Evolutionary conservation across 108 stramenopile species (phyloP).

Genomic region (Fragilariopsis cylindrus): DNA sequence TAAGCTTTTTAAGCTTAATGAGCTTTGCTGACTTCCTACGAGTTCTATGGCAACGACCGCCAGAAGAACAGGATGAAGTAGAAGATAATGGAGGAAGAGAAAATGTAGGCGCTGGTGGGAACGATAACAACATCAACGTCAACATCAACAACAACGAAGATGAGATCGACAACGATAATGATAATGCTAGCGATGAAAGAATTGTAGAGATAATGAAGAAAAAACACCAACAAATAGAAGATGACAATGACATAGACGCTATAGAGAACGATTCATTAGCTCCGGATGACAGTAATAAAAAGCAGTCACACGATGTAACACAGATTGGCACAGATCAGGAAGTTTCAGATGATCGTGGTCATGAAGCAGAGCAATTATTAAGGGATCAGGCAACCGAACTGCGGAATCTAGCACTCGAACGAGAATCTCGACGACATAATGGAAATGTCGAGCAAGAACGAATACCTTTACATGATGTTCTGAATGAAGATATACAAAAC

Average conservation of each 20-base stretch:
- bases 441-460: background rate
- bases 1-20: slow-evolving; percentile 90
- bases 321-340: slow-evolving; percentile 21
- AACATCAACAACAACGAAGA: slow-evolving; percentile 18
- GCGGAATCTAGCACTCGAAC: slow-evolving; percentile 9
- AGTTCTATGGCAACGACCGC: slow-evolving; percentile 64
- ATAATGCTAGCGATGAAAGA: slow-evolving; percentile 12
- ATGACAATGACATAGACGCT: background rate
- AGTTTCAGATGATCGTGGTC: background rate
- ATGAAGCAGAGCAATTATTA: slow-evolving; percentile 2
- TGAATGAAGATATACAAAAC: background rate
- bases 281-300: background rate
- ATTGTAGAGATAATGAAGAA: slow-evolving; percentile 13
- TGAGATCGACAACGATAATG: slow-evolving; percentile 23
- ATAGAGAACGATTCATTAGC: background rate
- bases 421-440: slow-evolving; percentile 4
- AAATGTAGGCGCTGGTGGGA: background rate
- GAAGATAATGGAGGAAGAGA: slow-evolving; percentile 7
- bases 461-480: background rate
- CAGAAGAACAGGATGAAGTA: slow-evolving; percentile 22
- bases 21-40: slow-evolving; percentile 94
- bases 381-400: background rate
- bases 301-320: background rate
- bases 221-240: background rate
- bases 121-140: background rate